A percentile compares a stretch with the other conserved stretches of the same genome.
Conservation (phyloP, 495 filamentous ascomycete species). For the Tuber brumale region DNA sequence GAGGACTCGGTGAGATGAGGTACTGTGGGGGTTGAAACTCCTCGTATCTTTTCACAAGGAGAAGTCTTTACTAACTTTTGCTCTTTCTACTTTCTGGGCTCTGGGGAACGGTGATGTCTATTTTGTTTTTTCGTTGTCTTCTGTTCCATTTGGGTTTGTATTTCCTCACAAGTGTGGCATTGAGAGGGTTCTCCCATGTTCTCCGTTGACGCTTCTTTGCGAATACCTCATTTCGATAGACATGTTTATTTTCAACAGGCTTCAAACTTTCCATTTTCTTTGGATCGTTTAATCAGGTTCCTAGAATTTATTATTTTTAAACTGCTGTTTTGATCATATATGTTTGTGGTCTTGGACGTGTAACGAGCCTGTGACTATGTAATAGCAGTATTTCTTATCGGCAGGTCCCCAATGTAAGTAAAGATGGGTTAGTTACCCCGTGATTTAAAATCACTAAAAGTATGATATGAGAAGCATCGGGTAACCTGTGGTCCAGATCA, state of each 20-base stretch:
- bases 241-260: neutral
- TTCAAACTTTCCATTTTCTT: neutral
- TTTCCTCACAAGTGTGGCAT: neutral
- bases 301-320: neutral
- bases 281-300: neutral
- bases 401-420: neutral
- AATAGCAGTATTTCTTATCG: neutral
- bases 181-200: neutral
- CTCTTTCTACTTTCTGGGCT: neutral
- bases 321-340: neutral
- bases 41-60: neutral
- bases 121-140: constrained; percentile 7
- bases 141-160: neutral
- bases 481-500: neutral
- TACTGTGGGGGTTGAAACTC: neutral
- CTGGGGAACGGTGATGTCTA: neutral
- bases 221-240: neutral
- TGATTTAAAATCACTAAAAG: neutral
- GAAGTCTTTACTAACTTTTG: neutral
- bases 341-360: neutral
- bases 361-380: neutral
- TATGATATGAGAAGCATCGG: neutral
- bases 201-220: neutral
- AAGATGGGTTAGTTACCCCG: neutral
- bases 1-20: neutral